These are phyloP conservation scores for Adansonia rubrostipa DNA, from an alignment of 441 rosid genomes.

Conservation along the genomic window DNA sequence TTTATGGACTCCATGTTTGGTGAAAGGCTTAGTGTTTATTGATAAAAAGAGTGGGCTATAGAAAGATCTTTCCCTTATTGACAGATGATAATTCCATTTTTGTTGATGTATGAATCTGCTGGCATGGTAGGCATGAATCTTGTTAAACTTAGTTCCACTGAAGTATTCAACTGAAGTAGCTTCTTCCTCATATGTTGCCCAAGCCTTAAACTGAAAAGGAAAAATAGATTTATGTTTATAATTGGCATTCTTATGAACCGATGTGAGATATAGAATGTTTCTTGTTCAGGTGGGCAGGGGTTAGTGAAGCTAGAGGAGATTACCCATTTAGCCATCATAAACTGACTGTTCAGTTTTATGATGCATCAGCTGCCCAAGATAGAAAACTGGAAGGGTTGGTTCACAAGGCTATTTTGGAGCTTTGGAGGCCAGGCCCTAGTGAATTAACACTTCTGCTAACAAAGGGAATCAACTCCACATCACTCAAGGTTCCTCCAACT, in stretches of 20 bases:
- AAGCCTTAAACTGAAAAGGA: not conserved
- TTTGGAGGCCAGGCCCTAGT: constrained; percentile 98
- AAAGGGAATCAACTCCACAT: constrained; percentile 75
- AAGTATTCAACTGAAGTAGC: constrained; percentile 11
- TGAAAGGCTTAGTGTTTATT: not conserved
- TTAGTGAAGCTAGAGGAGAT: constrained; percentile 98
- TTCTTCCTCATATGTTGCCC: not conserved
- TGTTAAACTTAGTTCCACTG: constrained; percentile 9
- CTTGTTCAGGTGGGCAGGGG: constrained; percentile 91
- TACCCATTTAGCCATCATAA: constrained; percentile 99
- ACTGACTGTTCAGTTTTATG: constrained; percentile 96
- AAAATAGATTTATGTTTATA: not conserved
- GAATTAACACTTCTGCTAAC: constrained; percentile 82
- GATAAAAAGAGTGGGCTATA: not conserved
- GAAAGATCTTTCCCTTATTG: not conserved
- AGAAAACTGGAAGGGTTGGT: constrained; percentile 94
- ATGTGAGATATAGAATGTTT: constrained; percentile 30
- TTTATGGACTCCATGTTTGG: constrained; percentile 2
- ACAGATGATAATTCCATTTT: constrained; percentile 9
- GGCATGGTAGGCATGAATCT: not conserved
- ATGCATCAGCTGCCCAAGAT: constrained; percentile 97
- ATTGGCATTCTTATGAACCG: constrained; percentile 18
- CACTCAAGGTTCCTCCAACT: constrained; percentile 82
- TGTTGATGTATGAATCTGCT: not conserved
- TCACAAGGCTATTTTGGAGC: constrained; percentile 97